Percentiles rank a stretch among this genome's conserved stretches.
These are phyloP conservation scores for Aspergillus costaricaensis DNA, from an alignment of 2,329 filamentous ascomycete species.

Conservation along the genomic window DNA sequence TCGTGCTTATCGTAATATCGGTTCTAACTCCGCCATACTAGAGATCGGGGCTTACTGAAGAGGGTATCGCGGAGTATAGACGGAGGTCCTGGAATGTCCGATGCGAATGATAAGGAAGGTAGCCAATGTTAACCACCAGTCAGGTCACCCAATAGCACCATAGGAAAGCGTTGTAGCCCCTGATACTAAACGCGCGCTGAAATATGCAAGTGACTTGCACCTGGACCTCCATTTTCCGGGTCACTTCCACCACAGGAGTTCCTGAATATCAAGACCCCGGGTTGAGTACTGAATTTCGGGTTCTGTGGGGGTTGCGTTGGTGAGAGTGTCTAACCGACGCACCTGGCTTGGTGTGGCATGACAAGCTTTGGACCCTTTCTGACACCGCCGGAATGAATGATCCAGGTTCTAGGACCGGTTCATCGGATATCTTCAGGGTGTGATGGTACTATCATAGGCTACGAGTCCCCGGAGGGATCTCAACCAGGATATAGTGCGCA, in stretches of 20 bases:
- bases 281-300: slow-evolving; percentile 1
- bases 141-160: neutral
- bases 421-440: neutral
- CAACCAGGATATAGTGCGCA: neutral
- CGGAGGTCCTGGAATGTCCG: neutral
- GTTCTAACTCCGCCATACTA: slow-evolving; percentile 1
- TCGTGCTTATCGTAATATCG: slow-evolving; percentile 9
- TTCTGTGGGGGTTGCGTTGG: neutral
- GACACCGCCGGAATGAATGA: slow-evolving; percentile 5
- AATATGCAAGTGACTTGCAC: neutral
- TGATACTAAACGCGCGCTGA: neutral
- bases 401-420: neutral
- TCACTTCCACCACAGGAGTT: neutral
- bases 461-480: neutral
- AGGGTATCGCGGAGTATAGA: neutral
- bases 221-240: neutral
- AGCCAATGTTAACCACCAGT: neutral
- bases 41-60: neutral
- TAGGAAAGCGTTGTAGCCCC: neutral
- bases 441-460: neutral
- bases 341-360: neutral
- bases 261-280: neutral
- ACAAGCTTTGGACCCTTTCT: slow-evolving; percentile 1
- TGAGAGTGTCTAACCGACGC: neutral
- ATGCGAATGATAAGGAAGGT: slow-evolving; percentile 1